Conservation (phyloP, 495 filamentous ascomycete genomes). For the Hypoxylon intermedium region DNA sequence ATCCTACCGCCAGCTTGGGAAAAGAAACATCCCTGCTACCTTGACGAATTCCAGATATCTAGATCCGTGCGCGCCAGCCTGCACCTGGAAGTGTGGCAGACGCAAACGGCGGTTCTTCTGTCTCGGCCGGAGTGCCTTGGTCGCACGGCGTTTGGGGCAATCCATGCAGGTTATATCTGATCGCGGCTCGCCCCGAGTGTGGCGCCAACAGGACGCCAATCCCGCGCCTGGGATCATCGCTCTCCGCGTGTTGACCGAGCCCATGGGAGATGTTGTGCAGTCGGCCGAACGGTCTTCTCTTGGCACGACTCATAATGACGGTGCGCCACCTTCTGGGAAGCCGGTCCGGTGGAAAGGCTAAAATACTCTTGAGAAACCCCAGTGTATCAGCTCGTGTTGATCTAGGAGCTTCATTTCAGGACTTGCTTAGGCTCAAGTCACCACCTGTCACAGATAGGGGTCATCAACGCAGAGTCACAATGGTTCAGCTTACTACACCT, state of each 20-base stretch:
- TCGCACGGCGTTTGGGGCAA: constrained; percentile 20
- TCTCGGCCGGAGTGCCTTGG: constrained; percentile 9
- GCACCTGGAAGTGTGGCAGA: constrained; percentile 1
- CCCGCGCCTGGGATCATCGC: background rate
- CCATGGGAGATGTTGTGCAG: background rate
- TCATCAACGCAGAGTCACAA: background rate
- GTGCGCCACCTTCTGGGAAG: constrained; percentile 22
- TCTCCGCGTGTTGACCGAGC: constrained; percentile 10
- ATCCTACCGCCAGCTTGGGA: background rate
- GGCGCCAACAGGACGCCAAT: constrained; percentile 9
- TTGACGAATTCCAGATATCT: background rate
- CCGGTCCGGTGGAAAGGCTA: constrained; percentile 29
- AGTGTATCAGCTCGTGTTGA: background rate
- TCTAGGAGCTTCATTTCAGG: background rate
- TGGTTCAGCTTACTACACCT: constrained; percentile 4
- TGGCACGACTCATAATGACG: constrained; percentile 10
- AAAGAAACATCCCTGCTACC: background rate
- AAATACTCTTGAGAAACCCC: background rate
- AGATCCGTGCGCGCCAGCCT: background rate
- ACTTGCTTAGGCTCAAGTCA: background rate
- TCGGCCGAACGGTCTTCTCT: constrained; percentile 11
- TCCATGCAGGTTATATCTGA: constrained; percentile 16
- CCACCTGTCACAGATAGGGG: background rate
- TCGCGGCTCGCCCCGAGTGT: constrained; percentile 34
- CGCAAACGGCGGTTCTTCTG: background rate